These are phyloP conservation scores for Thelonectria rubi DNA, from an alignment of 2,329 filamentous ascomycete genomes.

Conservation along the genomic window DNA sequence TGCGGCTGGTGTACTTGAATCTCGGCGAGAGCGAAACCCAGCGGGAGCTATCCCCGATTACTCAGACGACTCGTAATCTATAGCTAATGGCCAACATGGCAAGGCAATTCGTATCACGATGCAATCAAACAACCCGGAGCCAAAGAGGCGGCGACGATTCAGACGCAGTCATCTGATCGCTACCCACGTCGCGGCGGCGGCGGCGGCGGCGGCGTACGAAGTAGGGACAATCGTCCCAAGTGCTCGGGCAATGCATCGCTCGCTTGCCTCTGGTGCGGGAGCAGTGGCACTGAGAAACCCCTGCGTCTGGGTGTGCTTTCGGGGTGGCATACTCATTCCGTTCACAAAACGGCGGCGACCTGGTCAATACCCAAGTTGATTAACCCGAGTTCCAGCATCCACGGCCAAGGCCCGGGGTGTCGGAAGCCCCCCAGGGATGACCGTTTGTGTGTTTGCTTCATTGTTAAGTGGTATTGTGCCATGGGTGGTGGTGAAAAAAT, in stretches of 20 bases:
- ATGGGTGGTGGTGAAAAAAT: constrained; percentile 25
- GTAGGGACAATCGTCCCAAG: constrained; percentile 21
- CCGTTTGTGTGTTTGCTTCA: not conserved
- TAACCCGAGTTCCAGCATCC: constrained; percentile 8
- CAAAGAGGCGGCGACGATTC: constrained; percentile 10
- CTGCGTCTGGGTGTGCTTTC: not conserved
- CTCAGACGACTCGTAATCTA: not conserved
- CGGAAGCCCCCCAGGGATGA: constrained; percentile 16
- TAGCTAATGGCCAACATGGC: not conserved
- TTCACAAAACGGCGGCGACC: constrained; percentile 3
- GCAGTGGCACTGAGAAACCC: constrained; percentile 3
- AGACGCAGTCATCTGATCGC: constrained; percentile 19
- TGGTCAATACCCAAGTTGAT: not conserved
- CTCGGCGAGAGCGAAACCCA: constrained; percentile 38
- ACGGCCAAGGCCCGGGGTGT: constrained; percentile 13
- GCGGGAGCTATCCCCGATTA: constrained; percentile 10
- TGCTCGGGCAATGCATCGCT: constrained; percentile 28
- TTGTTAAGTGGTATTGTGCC: constrained; percentile 28
- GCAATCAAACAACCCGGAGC: constrained; percentile 15
- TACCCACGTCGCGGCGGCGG: no score
- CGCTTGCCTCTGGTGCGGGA: constrained; percentile 21
- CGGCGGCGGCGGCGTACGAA: not conserved
- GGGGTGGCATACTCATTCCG: constrained; percentile 10
- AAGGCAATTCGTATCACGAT: constrained; percentile 12
- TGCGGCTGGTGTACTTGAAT: constrained; percentile 28